Percentiles rank a stretch among this genome's conserved stretches.
Conservation (phyloP, 2,329 filamentous ascomycete species). For the Dactylellina drechsleri region DNA sequence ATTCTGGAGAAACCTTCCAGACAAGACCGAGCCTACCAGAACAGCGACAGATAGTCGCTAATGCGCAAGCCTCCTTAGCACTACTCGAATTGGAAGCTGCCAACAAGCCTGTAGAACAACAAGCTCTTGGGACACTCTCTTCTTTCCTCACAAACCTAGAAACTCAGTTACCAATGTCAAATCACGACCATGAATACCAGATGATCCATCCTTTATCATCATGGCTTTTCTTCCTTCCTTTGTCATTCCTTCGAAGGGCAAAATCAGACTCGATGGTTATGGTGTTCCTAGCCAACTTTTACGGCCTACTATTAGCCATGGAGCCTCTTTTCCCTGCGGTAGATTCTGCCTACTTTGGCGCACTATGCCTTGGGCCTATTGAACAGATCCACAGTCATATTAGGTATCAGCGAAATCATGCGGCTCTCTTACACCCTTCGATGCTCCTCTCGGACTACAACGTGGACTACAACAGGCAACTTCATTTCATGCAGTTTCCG, state of each 20-base stretch:
- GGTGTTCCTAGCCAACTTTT: slow-evolving; percentile 88
- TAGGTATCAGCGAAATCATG: slow-evolving; percentile 44
- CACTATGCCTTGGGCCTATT: slow-evolving; percentile 79
- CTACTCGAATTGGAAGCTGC: slow-evolving; percentile 76
- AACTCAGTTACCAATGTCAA: slow-evolving; percentile 75
- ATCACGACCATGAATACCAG: slow-evolving; percentile 86
- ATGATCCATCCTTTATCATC: slow-evolving; percentile 86
- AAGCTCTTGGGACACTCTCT: slow-evolving; percentile 74
- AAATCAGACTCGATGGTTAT: slow-evolving; percentile 80
- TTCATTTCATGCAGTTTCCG: slow-evolving; percentile 44
- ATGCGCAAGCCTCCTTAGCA: slow-evolving; percentile 73
- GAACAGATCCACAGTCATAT: slow-evolving; percentile 76
- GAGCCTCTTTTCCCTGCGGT: slow-evolving; percentile 93
- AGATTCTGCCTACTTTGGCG: slow-evolving; percentile 86
- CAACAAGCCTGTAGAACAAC: slow-evolving; percentile 76
- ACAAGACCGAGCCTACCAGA: slow-evolving; percentile 71
- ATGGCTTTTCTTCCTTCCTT: slow-evolving; percentile 96
- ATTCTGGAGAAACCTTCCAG: slow-evolving; percentile 74
- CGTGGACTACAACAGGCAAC: slow-evolving; percentile 46
- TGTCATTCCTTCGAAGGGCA: slow-evolving; percentile 80
- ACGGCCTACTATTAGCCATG: slow-evolving; percentile 84
- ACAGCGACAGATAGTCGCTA: slow-evolving; percentile 76
- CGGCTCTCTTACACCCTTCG: slow-evolving; percentile 43
- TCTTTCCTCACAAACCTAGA: slow-evolving; percentile 74
- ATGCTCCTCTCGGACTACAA: slow-evolving; percentile 53